These are phyloP conservation scores for Phytophthora boehmeriae DNA, from an alignment of 352 stramenopile genomes.

Conservation along the genomic window DNA sequence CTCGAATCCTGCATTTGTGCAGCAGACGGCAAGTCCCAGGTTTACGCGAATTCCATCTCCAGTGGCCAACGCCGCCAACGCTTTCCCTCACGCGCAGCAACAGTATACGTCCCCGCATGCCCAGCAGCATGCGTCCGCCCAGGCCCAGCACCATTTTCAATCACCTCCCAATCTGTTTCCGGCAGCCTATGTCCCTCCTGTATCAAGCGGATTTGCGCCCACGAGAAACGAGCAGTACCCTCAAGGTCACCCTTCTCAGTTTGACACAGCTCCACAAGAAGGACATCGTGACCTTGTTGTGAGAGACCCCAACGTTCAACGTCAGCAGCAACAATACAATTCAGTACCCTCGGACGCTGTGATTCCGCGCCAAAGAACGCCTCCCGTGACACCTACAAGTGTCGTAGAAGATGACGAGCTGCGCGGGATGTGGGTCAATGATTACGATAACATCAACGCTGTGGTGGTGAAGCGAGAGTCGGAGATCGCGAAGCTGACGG, in stretches of 20 bases:
- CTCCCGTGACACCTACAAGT: conserved; percentile 7
- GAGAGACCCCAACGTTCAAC: conserved; percentile 25
- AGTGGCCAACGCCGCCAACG: conserved; percentile 11
- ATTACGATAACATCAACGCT: conserved; percentile 47
- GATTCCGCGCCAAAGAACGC: conserved; percentile 18
- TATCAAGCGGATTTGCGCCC: conserved; percentile 14
- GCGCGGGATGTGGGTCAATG: conserved; percentile 39
- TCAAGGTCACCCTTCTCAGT: conserved; percentile 26
- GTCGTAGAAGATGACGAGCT: conserved; percentile 38
- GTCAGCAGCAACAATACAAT: conserved; percentile 14
- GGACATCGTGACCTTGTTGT: conserved; percentile 29
- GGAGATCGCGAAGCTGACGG: conserved; percentile 29
- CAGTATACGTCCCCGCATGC: conserved; percentile 10
- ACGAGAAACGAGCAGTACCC: conserved; percentile 8
- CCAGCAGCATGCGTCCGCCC: not conserved
- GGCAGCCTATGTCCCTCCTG: conserved; percentile 1
- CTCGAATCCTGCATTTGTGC: conserved; percentile 17
- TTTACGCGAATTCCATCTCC: conserved; percentile 22
- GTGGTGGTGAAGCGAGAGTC: conserved; percentile 33
- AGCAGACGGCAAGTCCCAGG: conserved; percentile 6
- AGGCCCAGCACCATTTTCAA: conserved; percentile 19
- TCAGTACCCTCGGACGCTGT: conserved; percentile 21
- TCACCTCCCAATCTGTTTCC: conserved; percentile 10
- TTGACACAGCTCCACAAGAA: conserved; percentile 32
- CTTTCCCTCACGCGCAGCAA: conserved; percentile 6